Base-by-base conservation (phyloP, 306 rosid genomes). In the Argentina anserina region DNA sequence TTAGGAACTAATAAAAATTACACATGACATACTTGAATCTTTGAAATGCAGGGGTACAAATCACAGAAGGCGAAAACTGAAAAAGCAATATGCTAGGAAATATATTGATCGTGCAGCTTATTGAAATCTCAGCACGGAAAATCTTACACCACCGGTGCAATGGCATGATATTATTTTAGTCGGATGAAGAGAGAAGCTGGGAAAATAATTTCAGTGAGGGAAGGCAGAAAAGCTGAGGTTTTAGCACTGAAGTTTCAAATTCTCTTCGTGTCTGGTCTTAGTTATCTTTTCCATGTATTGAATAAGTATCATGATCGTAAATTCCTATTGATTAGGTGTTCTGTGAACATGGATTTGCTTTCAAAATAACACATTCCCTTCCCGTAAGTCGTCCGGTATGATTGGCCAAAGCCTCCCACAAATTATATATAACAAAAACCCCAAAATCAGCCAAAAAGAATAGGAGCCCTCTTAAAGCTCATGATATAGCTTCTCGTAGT, bases 51-150 rank as follows among this genome's bases (percentile, higher is more conserved):
- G 98, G 98, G 84, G 82, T 55, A 76, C 62, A 45, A 85, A 75
- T 79, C 77, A 59, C 34, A 84, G 96, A 67, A 87, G 97, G 77
- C 83, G 98, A 83, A 88, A 90, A 52, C 75, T 90, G 82, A 80
- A 84, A 88, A 89, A 87, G 82, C 80, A 82, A 80, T 73, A 71
- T 8, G 71, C 83, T 10, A 66, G 84, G 86, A 76, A 68, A 34
- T 79, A 55, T 45, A 39, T 82, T 13, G 84, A 74, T 9, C 72
- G 79, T 28, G 72, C 37, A 50, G 9, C n/a, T 65, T 40, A 73
- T 29, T 82, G 80, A 60, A 29, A 15, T 5, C 41, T 29, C 40
- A 7, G 20, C 78, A 26, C 2, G 53, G 63, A 43, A 43, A 39
- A 70, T 61, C 11, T 72, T 50, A 63, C 72, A 36, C 23, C 5